These are phyloP conservation scores for Boeremia exigua DNA, from an alignment of 2,329 filamentous ascomycete species.

Conservation along the genomic window DNA sequence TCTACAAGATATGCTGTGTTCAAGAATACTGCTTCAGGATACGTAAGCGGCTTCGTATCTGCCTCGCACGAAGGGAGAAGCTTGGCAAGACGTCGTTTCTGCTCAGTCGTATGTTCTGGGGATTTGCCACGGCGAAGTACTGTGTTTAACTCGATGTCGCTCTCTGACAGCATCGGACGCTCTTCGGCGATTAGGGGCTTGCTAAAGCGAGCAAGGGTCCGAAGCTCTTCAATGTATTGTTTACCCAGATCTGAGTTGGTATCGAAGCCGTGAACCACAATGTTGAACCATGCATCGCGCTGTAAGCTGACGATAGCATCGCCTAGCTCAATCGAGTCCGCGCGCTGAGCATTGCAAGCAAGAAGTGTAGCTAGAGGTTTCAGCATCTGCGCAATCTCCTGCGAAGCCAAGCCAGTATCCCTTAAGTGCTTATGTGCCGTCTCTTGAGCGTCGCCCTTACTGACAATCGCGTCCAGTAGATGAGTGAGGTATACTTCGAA, in stretches of 20 bases:
- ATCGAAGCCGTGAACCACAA: constrained; percentile 90
- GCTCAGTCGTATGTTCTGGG: constrained; percentile 75
- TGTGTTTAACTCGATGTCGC: constrained; percentile 95
- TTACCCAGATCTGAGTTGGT: constrained; percentile 75
- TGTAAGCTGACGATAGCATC: constrained; percentile 69
- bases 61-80: constrained; percentile 77
- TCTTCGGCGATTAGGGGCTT: constrained; percentile 87
- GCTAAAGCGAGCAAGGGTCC: constrained; percentile 84
- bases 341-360: constrained; percentile 57
- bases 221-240: constrained; percentile 76
- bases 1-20: constrained; percentile 91
- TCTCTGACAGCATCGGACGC: constrained; percentile 87
- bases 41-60: constrained; percentile 82
- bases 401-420: constrained; percentile 81
- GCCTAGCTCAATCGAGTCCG: constrained; percentile 65
- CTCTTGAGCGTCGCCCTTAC: constrained; percentile 84
- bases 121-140: constrained; percentile 87
- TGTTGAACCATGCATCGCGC: constrained; percentile 97
- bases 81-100: constrained; percentile 78
- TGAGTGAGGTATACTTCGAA: constrained; percentile 86
- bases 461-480: constrained; percentile 84
- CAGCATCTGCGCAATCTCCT: constrained; percentile 86
- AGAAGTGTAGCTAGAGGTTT: constrained; percentile 87
- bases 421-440: constrained; percentile 72
- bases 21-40: constrained; percentile 89